phyloP scores from a whole-genome alignment of 495 filamentous ascomycete genomes.

The Polyplosphaeria fusca region DNA sequence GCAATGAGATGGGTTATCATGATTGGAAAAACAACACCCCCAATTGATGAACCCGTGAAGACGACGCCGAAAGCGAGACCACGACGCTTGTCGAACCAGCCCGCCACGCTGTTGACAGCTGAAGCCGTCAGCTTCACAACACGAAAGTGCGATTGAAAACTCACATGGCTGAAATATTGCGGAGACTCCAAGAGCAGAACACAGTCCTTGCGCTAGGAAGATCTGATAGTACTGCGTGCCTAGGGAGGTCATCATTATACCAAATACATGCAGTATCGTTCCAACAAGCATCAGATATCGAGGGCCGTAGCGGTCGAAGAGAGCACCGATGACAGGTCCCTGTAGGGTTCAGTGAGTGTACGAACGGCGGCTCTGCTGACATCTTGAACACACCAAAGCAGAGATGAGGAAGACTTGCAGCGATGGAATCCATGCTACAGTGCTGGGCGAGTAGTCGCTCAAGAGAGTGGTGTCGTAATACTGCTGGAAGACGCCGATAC shows the following conservation, averaged over 20 bases:
- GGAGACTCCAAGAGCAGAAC: slow-evolving; percentile 34
- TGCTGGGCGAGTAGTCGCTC: slow-evolving; percentile 45
- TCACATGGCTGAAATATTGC: slow-evolving; percentile 53
- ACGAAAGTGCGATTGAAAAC: neutral
- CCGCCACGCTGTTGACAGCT: slow-evolving; percentile 42
- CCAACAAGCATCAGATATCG: slow-evolving; percentile 60
- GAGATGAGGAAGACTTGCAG: slow-evolving; percentile 1
- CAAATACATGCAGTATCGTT: slow-evolving; percentile 60
- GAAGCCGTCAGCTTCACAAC: neutral
- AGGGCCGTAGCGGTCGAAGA: slow-evolving; percentile 74
- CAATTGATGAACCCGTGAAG: slow-evolving; percentile 52
- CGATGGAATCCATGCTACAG: slow-evolving; percentile 58
- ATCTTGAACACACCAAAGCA: neutral
- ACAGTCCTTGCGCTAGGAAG: slow-evolving; percentile 55
- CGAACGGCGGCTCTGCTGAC: too few relatives aligned
- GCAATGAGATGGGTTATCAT: slow-evolving; percentile 43
- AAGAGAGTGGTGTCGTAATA: slow-evolving; percentile 55
- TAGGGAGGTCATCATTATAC: slow-evolving; percentile 67
- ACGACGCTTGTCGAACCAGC: slow-evolving; percentile 64
- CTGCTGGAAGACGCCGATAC: slow-evolving; percentile 46
- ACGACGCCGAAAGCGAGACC: slow-evolving; percentile 66
- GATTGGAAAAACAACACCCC: slow-evolving; percentile 36
- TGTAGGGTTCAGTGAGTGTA: too few relatives aligned
- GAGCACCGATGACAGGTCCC: slow-evolving; percentile 60
- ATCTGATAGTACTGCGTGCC: slow-evolving; percentile 62